Evolutionary conservation across 106 monocot species (phyloP).

Genomic region (Ottelia alismoides): DNA sequence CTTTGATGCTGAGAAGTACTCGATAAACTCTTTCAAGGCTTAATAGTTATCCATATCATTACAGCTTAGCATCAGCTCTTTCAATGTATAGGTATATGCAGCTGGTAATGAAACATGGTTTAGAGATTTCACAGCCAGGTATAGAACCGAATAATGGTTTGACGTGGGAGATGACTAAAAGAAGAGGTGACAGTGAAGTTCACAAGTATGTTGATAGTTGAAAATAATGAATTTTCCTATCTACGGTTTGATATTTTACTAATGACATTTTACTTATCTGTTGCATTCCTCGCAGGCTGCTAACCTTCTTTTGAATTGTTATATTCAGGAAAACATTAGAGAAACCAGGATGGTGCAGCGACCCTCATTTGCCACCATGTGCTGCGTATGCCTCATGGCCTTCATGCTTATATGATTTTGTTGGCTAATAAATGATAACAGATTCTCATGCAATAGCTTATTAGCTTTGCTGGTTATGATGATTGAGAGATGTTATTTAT

Average conservation of each 20-base stretch:
- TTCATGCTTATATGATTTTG: not conserved
- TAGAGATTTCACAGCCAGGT: constrained; percentile 39
- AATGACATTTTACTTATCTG: too few relatives aligned
- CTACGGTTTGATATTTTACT: too few relatives aligned
- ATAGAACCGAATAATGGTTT: constrained; percentile 24
- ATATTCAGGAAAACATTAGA: constrained; percentile 18
- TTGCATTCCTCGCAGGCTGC: too few relatives aligned
- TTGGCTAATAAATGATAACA: not conserved
- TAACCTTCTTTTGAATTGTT: too few relatives aligned
- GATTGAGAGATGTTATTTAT: too few relatives aligned
- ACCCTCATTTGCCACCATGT: constrained; percentile 33
- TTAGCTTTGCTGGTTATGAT: too few relatives aligned
- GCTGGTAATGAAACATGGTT: constrained; percentile 27
- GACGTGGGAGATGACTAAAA: constrained; percentile 39
- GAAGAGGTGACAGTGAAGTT: constrained; percentile 25
- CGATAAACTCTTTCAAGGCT: too few relatives aligned
- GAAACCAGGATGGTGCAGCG: constrained; percentile 31
- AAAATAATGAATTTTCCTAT: too few relatives aligned
- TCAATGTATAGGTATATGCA: constrained; percentile 28
- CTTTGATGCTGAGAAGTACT: too few relatives aligned
- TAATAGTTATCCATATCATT: constrained; percentile 47
- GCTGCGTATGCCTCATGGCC: constrained; percentile 40
- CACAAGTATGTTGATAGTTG: constrained; percentile 35
- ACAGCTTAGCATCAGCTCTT: constrained; percentile 43
- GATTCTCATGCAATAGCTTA: too few relatives aligned